Percentiles rank a stretch among this genome's conserved stretches.
Evolutionary conservation across 2,329 filamentous ascomycete genomes (phyloP).

Genomic region (Sporothrix brunneoviolacea): DNA sequence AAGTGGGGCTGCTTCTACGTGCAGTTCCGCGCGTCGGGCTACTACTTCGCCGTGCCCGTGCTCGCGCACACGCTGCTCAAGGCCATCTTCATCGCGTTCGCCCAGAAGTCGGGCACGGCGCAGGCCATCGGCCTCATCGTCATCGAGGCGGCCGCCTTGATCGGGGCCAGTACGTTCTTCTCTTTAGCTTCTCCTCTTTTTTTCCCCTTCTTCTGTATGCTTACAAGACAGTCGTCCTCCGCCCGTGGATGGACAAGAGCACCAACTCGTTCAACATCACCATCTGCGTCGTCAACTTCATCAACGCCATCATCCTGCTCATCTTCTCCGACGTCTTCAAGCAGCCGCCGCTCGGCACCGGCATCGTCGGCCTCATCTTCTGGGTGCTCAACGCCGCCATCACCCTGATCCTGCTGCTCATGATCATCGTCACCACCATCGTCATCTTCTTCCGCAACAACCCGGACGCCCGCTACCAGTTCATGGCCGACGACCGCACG

Average conservation of each 20-base stretch:
- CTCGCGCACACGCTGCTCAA: slow-evolving; percentile 69
- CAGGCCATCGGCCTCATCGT: slow-evolving; percentile 72
- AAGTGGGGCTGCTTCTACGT: slow-evolving; percentile 92
- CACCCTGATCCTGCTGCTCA: slow-evolving; percentile 65
- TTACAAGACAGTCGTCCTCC: slow-evolving; percentile 43
- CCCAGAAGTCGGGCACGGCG: slow-evolving; percentile 57
- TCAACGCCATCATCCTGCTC: slow-evolving; percentile 73
- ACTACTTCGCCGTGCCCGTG: slow-evolving; percentile 77
- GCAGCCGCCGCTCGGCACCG: slow-evolving; percentile 69
- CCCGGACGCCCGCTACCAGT: slow-evolving; percentile 79
- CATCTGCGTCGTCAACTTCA: slow-evolving; percentile 73
- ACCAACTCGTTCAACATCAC: slow-evolving; percentile 86
- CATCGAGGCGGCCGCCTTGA: slow-evolving; percentile 65
- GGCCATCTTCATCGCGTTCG: slow-evolving; percentile 73
- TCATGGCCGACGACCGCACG: slow-evolving; percentile 80
- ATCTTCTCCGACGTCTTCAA: slow-evolving; percentile 78
- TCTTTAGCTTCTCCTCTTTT: no score
- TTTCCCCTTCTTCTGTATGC: not conserved
- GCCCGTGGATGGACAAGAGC: slow-evolving; percentile 92
- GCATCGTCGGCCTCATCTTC: slow-evolving; percentile 76
- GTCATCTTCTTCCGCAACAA: slow-evolving; percentile 76
- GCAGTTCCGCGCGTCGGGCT: slow-evolving; percentile 79
- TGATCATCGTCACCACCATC: slow-evolving; percentile 61
- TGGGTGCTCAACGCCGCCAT: slow-evolving; percentile 77
- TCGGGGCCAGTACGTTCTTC: slow-evolving; percentile 65